A percentile compares a stretch with the other conserved stretches of the same genome.
Evolutionary conservation across 176 grass and related monocot species (phyloP).

Genomic region (Pharus latifolius): DNA sequence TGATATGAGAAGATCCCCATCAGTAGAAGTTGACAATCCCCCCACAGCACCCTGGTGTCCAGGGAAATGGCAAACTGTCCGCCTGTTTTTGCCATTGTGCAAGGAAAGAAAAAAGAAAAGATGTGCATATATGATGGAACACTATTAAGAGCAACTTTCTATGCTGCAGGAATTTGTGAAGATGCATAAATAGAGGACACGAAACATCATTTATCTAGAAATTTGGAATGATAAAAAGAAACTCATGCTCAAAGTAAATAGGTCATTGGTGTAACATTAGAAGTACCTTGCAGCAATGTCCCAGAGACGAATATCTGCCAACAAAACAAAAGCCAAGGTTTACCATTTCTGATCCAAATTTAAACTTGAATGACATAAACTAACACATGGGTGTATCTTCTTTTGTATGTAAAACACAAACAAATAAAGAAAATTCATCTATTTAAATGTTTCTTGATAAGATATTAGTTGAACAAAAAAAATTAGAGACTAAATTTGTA

Average conservation of each 20-base stretch:
- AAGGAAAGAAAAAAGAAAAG: neutral
- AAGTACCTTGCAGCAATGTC: slow-evolving; percentile 81
- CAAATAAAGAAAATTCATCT: neutral
- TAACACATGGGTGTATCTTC: neutral
- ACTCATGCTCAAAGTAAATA: neutral
- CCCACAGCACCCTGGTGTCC: slow-evolving; percentile 80
- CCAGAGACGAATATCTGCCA: slow-evolving; percentile 86
- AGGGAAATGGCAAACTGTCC: slow-evolving; percentile 76
- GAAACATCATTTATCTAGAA: too few relatives aligned
- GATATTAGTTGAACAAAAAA: neutral
- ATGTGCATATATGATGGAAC: neutral
- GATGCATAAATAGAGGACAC: neutral
- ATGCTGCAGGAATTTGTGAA: neutral
- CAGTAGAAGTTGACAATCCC: slow-evolving; percentile 75
- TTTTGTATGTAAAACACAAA: neutral
- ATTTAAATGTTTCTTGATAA: neutral
- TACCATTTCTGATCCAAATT: neutral
- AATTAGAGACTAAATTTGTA: neutral
- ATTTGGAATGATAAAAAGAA: neutral
- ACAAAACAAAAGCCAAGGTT: slow-evolving; percentile 16
- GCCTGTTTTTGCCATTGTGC: slow-evolving; percentile 45
- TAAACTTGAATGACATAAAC: slow-evolving; percentile 8
- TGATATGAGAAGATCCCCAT: slow-evolving; percentile 87
- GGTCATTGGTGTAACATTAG: neutral
- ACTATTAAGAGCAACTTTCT: neutral